Evolutionary conservation across 108 stramenopile species (phyloP), one percentile per base, ranked within the genome.

Genomic region (Nitzschia sp.): DNA sequence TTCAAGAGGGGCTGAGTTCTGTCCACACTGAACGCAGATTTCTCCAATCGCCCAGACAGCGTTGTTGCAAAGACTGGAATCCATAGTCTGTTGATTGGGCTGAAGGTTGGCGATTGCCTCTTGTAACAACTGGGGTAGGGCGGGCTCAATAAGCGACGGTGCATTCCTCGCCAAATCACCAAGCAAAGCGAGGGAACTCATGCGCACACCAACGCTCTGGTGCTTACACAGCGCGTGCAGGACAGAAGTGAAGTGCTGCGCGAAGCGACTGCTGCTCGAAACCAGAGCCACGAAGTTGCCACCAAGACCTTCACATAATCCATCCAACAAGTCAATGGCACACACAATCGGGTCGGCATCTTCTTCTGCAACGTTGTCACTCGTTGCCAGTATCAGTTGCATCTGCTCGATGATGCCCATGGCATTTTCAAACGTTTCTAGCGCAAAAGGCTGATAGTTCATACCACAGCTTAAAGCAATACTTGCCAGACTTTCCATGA

Each of bases 11-110:
- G 63, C 70, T 3, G 90, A 55, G 73, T 93, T 88, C 28, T 72
- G 81, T 30, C 79, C 83, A 29, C 89, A 93, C 33, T 87, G 80
- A 22, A 91, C 82, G 61, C 90, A 90, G 4, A 97, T 80, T 80
- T 97, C 96, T 16, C 96, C 96, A 32, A 95, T 73, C 25, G 96
- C 91, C 96, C 96, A 97, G 34, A 93, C 84, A 8, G 94, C 94
- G 78, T 97, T 97, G 72, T 89, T 94, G 69, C 90, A 90, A 15
- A 92, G 88, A 52, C 81, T 72, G 29, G 86, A 75, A 68, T 59
- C 45, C 73, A 69, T 29, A 13, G 68, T 26, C 17, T 63, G 45
- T 54, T 79, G 80, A 23, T 55, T 66, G 4, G 84, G 78, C 55
- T 89, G 87, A 8, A 89, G 77, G 53, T 81, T 87, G 21, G 67